phyloP scores from a whole-genome alignment of 495 filamentous ascomycete genomes.

The Aspergillus baeticus region DNA sequence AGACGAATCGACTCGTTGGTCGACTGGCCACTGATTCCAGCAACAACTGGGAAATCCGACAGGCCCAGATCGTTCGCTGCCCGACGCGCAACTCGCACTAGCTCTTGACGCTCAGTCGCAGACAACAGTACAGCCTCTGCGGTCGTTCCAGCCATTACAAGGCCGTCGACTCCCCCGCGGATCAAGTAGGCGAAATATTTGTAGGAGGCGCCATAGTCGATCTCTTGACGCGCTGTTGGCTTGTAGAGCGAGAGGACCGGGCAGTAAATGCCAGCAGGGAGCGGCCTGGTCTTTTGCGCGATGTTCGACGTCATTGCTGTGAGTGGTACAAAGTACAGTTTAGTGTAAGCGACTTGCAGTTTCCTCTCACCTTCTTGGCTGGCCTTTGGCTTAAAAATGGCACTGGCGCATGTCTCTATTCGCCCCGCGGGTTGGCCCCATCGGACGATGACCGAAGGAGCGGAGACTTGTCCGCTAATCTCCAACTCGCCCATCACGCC shows the following conservation, averaged over 20 bases:
- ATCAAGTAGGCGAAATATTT: conserved; percentile 32
- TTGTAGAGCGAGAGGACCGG: conserved; percentile 41
- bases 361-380: background rate
- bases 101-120: conserved; percentile 47
- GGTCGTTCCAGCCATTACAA: conserved; percentile 59
- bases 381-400: background rate
- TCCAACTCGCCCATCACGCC: background rate
- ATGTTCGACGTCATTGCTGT: conserved; percentile 23
- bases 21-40: conserved; percentile 58
- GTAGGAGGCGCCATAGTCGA: conserved; percentile 38
- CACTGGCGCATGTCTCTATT: background rate
- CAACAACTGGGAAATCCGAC: conserved; percentile 51
- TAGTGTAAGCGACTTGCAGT: background rate
- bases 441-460: background rate
- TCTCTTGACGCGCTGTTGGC: conserved; percentile 32
- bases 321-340: background rate
- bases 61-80: conserved; percentile 59
- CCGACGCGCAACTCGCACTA: conserved; percentile 47
- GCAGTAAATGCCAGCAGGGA: conserved; percentile 40
- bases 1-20: conserved; percentile 64
- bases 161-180: conserved; percentile 43
- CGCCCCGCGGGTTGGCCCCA: background rate
- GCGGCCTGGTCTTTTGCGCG: conserved; percentile 19
- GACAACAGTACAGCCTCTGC: conserved; percentile 59
- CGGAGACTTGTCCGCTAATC: conserved; percentile 1